Evolutionary conservation across 176 grass and related monocot genomes (phyloP).

Genomic region (Oryza glaberrima): DNA sequence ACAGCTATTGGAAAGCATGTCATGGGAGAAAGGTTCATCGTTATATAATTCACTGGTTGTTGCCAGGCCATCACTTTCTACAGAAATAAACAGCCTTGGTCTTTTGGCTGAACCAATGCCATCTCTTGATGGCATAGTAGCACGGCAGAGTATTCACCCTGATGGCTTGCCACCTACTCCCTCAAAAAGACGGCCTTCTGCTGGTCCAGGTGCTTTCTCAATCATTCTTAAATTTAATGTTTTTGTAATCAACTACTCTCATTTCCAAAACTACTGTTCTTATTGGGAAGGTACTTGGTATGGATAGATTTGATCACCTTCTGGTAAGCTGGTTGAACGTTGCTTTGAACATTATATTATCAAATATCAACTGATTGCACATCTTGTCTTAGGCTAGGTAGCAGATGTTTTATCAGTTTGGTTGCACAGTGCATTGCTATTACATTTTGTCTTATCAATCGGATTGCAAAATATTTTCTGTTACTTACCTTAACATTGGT

Average conservation of each 20-base stretch:
- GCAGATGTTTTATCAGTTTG: not conserved
- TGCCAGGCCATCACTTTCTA: conserved; percentile 61
- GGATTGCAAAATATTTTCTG: not conserved
- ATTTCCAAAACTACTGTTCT: not conserved
- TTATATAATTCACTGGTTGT: conserved; percentile 96
- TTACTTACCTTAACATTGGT: not conserved
- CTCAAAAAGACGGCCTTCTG: conserved; percentile 55
- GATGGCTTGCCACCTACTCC: conserved; percentile 50
- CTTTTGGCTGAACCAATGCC: conserved; percentile 94
- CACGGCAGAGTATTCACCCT: conserved; percentile 57
- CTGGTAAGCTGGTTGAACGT: conserved; percentile 3
- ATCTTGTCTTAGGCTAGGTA: not conserved
- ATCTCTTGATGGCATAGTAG: conserved; percentile 82
- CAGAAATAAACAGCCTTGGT: conserved; percentile 67
- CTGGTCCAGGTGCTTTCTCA: conserved; percentile 62
- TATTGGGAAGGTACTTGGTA: conserved; percentile 9
- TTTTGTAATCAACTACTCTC: conserved; percentile 20
- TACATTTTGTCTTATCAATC: not conserved
- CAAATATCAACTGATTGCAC: not conserved
- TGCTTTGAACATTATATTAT: not conserved
- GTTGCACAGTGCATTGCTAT: not conserved
- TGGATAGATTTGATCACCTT: conserved; percentile 19
- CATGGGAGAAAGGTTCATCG: conserved; percentile 87
- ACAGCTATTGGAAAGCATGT: conserved; percentile 87
- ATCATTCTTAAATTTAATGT: conserved; percentile 31